A percentile compares a stretch with the other conserved stretches of the same genome.
Conservation (phyloP, 2,329 filamentous ascomycete genomes). For the Lecanosticta acicola region DNA sequence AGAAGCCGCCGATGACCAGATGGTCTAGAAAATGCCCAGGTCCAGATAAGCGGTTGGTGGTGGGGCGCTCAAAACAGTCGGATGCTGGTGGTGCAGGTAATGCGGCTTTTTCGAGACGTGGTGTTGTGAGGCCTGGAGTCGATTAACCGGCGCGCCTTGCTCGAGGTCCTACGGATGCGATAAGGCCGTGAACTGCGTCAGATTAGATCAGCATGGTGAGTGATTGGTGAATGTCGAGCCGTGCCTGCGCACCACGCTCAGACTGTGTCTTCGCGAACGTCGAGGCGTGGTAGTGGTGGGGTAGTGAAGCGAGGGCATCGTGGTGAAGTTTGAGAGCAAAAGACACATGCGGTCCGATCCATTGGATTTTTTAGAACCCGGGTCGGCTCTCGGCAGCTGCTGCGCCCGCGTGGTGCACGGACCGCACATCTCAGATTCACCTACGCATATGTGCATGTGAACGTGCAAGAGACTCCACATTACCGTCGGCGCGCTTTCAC, state of each 20-base stretch:
- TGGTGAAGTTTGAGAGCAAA: conserved; percentile 1
- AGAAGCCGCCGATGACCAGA: neutral
- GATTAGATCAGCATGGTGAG: neutral
- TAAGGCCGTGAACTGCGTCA: neutral
- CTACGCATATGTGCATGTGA: too few relatives aligned
- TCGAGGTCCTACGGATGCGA: neutral
- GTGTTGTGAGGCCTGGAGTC: neutral
- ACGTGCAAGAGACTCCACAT: too few relatives aligned
- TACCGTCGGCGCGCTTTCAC: too few relatives aligned
- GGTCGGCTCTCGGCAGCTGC: neutral
- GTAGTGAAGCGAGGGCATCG: neutral
- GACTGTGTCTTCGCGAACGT: neutral
- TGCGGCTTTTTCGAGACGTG: neutral
- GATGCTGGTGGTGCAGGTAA: neutral
- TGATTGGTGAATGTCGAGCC: neutral
- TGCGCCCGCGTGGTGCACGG: neutral
- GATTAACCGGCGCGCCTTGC: neutral
- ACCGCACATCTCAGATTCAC: neutral
- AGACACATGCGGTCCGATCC: neutral
- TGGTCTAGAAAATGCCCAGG: neutral
- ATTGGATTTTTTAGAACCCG: neutral
- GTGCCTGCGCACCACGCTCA: neutral
- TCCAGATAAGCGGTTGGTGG: neutral
- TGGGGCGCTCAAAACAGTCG: neutral
- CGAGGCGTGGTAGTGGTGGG: neutral